Percentiles rank a stretch among this genome's conserved stretches.
Evolutionary conservation across 495 filamentous ascomycete genomes (phyloP).

Genomic region (Bryoglossum gracile): DNA sequence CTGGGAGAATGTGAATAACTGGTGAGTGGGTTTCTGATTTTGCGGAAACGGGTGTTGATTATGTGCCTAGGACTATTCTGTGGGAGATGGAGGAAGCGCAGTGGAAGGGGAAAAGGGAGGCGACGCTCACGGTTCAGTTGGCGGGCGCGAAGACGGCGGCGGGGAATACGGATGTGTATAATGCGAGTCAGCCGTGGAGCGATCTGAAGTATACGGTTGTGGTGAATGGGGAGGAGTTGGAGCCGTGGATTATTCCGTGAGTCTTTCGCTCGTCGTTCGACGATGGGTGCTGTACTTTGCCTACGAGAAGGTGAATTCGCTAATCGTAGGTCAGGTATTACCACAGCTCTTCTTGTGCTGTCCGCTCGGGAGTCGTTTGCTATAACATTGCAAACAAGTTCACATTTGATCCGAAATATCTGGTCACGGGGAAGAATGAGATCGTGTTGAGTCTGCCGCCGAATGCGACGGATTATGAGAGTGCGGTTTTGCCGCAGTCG

Average conservation of each 20-base stretch:
- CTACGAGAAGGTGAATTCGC: too few species aligned
- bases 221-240: constrained; percentile 36
- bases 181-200: constrained; percentile 36
- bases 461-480: constrained; percentile 47
- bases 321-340: constrained; percentile 33
- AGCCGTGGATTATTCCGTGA: constrained; percentile 42
- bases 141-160: constrained; percentile 50
- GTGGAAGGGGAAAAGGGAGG: constrained; percentile 26
- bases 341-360: constrained; percentile 43
- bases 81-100: constrained; percentile 33
- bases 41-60: too few species aligned
- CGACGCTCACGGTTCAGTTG: constrained; percentile 49
- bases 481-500: constrained; percentile 39
- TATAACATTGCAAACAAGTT: constrained; percentile 48
- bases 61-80: too few species aligned
- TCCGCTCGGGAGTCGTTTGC: constrained; percentile 47
- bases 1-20: constrained; percentile 40
- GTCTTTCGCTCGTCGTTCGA: too few species aligned
- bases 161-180: constrained; percentile 48
- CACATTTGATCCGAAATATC: constrained; percentile 36
- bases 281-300: too few species aligned
- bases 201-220: constrained; percentile 38
- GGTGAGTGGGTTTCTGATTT: too few species aligned
- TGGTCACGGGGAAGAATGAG: constrained; percentile 40
- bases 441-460: constrained; percentile 44